phyloP scores from a whole-genome alignment of 2,329 filamentous ascomycete genomes.

The Emericellopsis atlantica region DNA sequence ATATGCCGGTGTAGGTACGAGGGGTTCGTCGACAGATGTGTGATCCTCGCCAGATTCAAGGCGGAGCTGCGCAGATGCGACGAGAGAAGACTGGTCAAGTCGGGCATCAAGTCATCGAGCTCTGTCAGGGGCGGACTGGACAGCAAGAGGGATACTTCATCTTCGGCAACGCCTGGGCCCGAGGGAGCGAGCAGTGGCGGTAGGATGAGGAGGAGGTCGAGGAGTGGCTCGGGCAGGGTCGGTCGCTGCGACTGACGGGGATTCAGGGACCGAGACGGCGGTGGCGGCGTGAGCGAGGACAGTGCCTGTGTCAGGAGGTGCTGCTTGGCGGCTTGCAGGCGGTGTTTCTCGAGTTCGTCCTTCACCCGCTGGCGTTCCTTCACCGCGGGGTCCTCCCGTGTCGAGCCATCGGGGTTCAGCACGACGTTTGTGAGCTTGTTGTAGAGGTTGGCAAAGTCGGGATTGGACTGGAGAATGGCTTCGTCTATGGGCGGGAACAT shows the following conservation, averaged over 20 bases:
- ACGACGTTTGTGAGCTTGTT: slow-evolving; percentile 37
- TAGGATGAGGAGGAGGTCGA: slow-evolving; percentile 42
- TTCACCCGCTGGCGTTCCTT: slow-evolving; percentile 35
- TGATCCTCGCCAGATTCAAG: slow-evolving; percentile 31
- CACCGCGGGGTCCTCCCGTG: slow-evolving; percentile 34
- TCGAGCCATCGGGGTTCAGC: slow-evolving; percentile 45
- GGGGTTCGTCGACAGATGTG: slow-evolving; percentile 35
- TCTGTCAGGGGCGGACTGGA: slow-evolving; percentile 34
- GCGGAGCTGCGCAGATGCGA: slow-evolving; percentile 35
- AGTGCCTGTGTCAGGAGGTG: slow-evolving; percentile 40
- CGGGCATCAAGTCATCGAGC: slow-evolving; percentile 33
- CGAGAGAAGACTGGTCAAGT: slow-evolving; percentile 33
- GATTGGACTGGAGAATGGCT: slow-evolving; percentile 39
- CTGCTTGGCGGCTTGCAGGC: slow-evolving; percentile 32
- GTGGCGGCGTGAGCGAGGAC: slow-evolving; percentile 24
- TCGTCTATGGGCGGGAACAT: slow-evolving; percentile 50
- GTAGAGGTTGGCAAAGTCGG: slow-evolving; percentile 47
- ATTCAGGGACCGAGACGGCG: neutral
- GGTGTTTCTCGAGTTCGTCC: slow-evolving; percentile 37
- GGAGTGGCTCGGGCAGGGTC: slow-evolving; percentile 27
- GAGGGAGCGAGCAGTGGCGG: slow-evolving; percentile 28
- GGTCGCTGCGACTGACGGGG: slow-evolving; percentile 8
- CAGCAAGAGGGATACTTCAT: slow-evolving; percentile 29
- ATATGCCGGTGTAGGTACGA: slow-evolving; percentile 47
- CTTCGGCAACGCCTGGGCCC: slow-evolving; percentile 19